Evolutionary conservation across 169 alveolate species (phyloP).

Genomic region (Neospora caninum): DNA sequence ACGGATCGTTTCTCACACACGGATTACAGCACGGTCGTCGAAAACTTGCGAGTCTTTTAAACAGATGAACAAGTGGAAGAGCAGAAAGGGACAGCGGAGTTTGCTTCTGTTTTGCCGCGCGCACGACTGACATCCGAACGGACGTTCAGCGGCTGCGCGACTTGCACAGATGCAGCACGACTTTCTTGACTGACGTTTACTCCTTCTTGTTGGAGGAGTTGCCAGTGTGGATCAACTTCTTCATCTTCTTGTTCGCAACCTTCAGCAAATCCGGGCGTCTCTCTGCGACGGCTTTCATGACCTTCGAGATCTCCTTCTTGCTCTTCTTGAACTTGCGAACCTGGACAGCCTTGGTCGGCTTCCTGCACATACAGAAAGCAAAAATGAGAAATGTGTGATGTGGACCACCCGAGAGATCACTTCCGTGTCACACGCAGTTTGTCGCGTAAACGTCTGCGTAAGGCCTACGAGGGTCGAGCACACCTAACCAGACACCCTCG

Average conservation of each 20-base stretch:
- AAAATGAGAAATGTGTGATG: neutral
- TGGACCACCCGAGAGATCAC: no score
- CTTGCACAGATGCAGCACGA: neutral
- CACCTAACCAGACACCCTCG: no score
- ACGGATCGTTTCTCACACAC: neutral
- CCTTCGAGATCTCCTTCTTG: conserved; percentile 32
- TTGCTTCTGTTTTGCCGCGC: neutral
- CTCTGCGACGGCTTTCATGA: conserved; percentile 7
- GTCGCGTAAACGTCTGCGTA: no score
- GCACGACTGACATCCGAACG: neutral
- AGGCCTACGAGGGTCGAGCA: no score
- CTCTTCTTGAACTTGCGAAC: conserved; percentile 33
- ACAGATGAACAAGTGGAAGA: neutral
- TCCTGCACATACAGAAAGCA: neutral
- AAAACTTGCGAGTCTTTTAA: neutral
- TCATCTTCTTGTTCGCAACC: conserved; percentile 32
- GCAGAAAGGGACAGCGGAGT: neutral
- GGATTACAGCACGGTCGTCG: neutral
- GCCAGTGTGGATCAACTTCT: conserved; percentile 38
- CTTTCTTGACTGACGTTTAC: neutral
- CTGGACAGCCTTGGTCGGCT: conserved; percentile 37
- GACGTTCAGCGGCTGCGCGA: neutral
- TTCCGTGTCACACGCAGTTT: no score
- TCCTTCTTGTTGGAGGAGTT: conserved; percentile 33
- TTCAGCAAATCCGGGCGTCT: conserved; percentile 33